A percentile compares a stretch with the other conserved stretches of the same genome.
These are phyloP conservation scores for Lachnellula suecica DNA, from an alignment of 2,329 filamentous ascomycete genomes.

Conservation along the genomic window DNA sequence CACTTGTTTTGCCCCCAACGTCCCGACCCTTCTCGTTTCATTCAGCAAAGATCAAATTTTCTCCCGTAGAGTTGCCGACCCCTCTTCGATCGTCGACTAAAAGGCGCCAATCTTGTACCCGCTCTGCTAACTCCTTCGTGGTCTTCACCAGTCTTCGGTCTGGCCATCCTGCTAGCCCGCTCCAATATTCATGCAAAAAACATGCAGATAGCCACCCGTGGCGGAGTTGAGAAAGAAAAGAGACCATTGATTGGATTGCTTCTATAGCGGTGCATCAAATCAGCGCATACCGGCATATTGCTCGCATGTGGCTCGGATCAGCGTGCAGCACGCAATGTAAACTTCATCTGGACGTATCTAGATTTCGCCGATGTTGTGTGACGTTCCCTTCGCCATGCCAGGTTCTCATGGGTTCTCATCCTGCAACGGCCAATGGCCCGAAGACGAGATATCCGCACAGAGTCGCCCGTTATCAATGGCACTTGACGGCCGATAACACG, in stretches of 20 bases:
- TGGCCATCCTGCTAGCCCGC: conserved; percentile 8
- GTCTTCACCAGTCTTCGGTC: conserved; percentile 7
- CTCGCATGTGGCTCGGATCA: conserved; percentile 11
- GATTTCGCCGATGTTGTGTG: not conserved
- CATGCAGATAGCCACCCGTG: conserved; percentile 15
- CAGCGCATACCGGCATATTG: conserved; percentile 16
- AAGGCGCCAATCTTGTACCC: not conserved
- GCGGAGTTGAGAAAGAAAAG: conserved; percentile 9
- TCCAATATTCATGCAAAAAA: conserved; percentile 26
- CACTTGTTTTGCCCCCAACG: conserved; percentile 11
- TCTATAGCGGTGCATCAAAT: conserved; percentile 15
- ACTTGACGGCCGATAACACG: too few relatives aligned
- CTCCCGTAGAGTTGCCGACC: conserved; percentile 8
- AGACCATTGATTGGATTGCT: conserved; percentile 19
- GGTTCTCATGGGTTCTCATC: not conserved
- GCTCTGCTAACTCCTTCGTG: not conserved
- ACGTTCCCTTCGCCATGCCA: not conserved
- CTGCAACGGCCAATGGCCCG: too few relatives aligned
- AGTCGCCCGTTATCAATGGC: too few relatives aligned
- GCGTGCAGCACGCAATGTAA: conserved; percentile 5
- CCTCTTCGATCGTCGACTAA: conserved; percentile 4
- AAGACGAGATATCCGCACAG: too few relatives aligned
- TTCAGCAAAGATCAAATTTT: too few relatives aligned
- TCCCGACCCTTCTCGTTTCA: conserved; percentile 18
- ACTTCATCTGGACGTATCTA: not conserved